Evolutionary conservation across 495 filamentous ascomycete species (phyloP).

Genomic region (Bombardia bombarda): DNA sequence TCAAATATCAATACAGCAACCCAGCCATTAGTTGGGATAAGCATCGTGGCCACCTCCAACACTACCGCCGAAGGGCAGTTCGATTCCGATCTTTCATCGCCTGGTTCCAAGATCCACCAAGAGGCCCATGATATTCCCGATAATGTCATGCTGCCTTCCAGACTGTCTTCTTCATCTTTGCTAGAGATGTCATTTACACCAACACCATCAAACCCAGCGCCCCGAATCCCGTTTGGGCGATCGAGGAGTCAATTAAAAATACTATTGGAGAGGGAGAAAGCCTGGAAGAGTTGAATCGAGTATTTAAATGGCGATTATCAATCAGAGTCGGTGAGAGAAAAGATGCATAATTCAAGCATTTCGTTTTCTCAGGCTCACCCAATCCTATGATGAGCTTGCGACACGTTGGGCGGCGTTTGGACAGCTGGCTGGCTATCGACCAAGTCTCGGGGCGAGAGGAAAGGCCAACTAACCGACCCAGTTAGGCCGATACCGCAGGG

Average conservation of each 20-base stretch:
- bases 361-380: too few species aligned
- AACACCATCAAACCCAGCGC: constrained; percentile 26
- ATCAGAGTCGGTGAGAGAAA: too few species aligned
- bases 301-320: too few species aligned
- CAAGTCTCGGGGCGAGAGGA: too few species aligned
- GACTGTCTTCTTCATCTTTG: constrained; percentile 17
- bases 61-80: constrained; percentile 30
- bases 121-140: constrained; percentile 18
- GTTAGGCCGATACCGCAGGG: too few species aligned
- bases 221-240: constrained; percentile 31
- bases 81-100: too few species aligned
- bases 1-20: constrained; percentile 19
- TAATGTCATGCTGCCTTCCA: constrained; percentile 12
- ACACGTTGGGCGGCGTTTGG: too few species aligned
- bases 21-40: constrained; percentile 15
- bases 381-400: too few species aligned
- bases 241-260: constrained; percentile 45
- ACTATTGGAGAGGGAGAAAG: constrained; percentile 34
- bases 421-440: too few species aligned
- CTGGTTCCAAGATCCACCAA: too few species aligned
- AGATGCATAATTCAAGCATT: too few species aligned
- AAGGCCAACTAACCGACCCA: too few species aligned
- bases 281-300: constrained; percentile 4
- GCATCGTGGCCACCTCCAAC: constrained; percentile 22
- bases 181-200: constrained; percentile 29